Evolutionary conservation across 1,139 yeast genomes (phyloP).

Genomic region (Taphrina communis): DNA sequence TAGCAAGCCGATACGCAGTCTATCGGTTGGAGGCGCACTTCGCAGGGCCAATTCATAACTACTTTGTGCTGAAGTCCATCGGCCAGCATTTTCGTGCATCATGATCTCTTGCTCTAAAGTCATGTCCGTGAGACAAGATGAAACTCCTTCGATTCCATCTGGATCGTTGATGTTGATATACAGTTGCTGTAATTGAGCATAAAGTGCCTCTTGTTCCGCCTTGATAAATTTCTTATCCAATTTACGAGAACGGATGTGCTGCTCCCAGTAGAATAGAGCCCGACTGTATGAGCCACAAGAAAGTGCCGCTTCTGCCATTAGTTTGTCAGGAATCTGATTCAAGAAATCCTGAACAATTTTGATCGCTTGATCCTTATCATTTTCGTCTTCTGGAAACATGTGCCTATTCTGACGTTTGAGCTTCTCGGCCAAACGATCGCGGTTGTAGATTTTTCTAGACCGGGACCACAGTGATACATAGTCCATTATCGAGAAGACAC

Average conservation of each 20-base stretch:
- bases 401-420: conserved; percentile 43
- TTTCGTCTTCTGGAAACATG: conserved; percentile 42
- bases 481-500: conserved; percentile 62
- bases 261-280: conserved; percentile 86
- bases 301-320: conserved; percentile 77
- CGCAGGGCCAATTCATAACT: conserved; percentile 75
- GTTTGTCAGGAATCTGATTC: conserved; percentile 64
- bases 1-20: conserved; percentile 56
- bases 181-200: conserved; percentile 64
- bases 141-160: conserved; percentile 86
- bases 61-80: conserved; percentile 86
- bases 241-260: conserved; percentile 57
- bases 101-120: conserved; percentile 66
- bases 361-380: conserved; percentile 44
- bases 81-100: conserved; percentile 82
- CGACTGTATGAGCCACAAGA: conserved; percentile 87
- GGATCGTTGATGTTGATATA: conserved; percentile 87
- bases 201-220: conserved; percentile 51
- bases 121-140: conserved; percentile 71
- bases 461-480: conserved; percentile 79
- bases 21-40: conserved; percentile 51
- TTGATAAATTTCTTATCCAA: conserved; percentile 49
- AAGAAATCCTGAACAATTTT: conserved; percentile 57
- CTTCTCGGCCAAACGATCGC: conserved; percentile 42
- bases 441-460: conserved; percentile 49